Conservation (phyloP, 1,284 basidiomycete genomes). For the Bjerkandera adusta region DNA sequence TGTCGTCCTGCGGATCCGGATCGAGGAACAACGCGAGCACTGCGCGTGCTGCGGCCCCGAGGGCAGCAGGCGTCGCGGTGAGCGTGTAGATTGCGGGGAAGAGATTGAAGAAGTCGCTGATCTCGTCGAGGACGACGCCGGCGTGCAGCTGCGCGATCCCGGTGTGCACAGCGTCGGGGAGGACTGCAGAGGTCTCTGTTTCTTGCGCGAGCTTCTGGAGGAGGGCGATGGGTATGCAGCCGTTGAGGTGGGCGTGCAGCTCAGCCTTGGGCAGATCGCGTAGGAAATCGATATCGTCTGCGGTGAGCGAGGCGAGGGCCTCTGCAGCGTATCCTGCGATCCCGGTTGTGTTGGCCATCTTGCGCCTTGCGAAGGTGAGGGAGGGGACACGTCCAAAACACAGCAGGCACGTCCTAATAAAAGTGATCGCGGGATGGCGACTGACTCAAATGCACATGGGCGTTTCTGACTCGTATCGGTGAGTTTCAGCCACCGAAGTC, state of each 20-base stretch:
- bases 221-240: constrained; percentile 69
- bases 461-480: too few species aligned
- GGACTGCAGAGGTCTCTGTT: constrained; percentile 9
- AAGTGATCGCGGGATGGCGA: too few species aligned
- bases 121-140: constrained; percentile 50
- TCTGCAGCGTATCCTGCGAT: constrained; percentile 31
- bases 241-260: constrained; percentile 81
- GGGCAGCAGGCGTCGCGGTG: constrained; percentile 53
- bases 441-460: too few species aligned
- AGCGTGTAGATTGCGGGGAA: constrained; percentile 79
- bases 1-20: constrained; percentile 22
- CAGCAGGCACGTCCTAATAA: too few species aligned
- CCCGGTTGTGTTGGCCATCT: constrained; percentile 1
- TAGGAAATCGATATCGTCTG: constrained; percentile 55
- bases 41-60: constrained; percentile 54
- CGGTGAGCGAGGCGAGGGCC: constrained; percentile 52
- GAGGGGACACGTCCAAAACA: too few species aligned
- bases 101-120: constrained; percentile 69
- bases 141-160: constrained; percentile 48
- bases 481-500: too few species aligned
- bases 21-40: constrained; percentile 65
- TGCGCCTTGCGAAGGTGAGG: too few species aligned
- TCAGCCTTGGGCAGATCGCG: constrained; percentile 71
- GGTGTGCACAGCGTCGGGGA: constrained; percentile 34
- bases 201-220: constrained; percentile 65